Conservation (phyloP, 148 eudicot genomes). For the Dianthus caryophyllus region DNA sequence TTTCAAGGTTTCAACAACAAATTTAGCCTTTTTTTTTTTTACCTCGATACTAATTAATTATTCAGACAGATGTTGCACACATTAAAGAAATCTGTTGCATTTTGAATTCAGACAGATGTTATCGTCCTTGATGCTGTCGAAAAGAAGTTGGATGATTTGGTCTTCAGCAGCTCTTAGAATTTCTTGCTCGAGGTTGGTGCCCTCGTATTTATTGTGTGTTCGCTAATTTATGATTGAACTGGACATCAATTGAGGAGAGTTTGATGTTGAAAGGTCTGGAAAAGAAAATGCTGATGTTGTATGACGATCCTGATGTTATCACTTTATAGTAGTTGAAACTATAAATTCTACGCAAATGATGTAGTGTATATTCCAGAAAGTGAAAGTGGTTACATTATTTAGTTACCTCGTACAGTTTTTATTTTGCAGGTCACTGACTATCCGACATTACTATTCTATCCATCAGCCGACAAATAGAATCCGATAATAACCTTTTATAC, state of each 20-base stretch:
- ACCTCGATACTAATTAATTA: no score
- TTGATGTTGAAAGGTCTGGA: no score
- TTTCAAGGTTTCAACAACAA: no score
- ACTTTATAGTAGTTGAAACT: not conserved
- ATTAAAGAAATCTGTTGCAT: not conserved
- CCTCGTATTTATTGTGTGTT: not conserved
- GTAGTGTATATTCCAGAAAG: not conserved
- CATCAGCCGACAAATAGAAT: constrained; percentile 56
- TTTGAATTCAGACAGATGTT: constrained; percentile 49
- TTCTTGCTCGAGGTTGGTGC: constrained; percentile 68
- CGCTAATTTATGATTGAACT: no score
- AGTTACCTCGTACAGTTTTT: not conserved
- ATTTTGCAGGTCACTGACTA: constrained; percentile 64
- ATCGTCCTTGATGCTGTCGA: constrained; percentile 64
- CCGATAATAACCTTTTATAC: constrained; percentile 51
- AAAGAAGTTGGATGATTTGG: constrained; percentile 73
- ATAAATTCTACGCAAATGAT: not conserved
- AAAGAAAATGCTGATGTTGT: not conserved
- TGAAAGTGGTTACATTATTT: not conserved
- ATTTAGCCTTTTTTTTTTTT: no score
- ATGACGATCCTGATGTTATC: not conserved
- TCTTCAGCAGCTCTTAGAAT: constrained; percentile 59
- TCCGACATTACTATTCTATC: constrained; percentile 75
- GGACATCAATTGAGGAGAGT: no score
- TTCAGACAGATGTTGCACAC: no score